Base-by-base conservation (phyloP, 495 filamentous ascomycete genomes). In the Penicillium mononematosum region DNA sequence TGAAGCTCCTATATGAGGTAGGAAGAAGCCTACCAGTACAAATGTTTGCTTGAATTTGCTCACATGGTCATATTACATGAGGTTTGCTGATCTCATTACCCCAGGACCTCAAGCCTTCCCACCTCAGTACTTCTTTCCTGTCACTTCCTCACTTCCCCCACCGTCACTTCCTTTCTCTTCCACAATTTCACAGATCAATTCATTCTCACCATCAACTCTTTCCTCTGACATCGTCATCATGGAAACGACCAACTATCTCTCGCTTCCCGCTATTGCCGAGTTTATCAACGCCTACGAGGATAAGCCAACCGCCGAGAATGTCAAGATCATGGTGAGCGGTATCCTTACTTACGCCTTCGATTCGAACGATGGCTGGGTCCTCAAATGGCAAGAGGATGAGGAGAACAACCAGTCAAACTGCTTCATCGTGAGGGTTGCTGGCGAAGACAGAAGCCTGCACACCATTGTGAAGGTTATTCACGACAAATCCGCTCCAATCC, bases 321-420 rank as follows among this genome's bases (percentile, higher is more conserved):
- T 36, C 12, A 20, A 36, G 19, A 25, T 16, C 12, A 34, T 54
- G 42, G 29, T 45, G 1, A 2, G 29, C 6, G 6, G n/a, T 17
- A 7, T 54, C 25, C 29, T 54, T 1, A 19, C 14, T 16, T 54
- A 22, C 17, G 52, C 42, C 14, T 54, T 54, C 16, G 29, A 45
- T 17, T 14, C 42, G 2, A 16, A 54, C 1, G 19, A 36, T 3
- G 20, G n/a, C 12, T 54, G 52, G 52, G 12, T 6, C 7, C 22
- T 45, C 25, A 54, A 54, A 3, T 25, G 12, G 41, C 14, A 38
- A 12, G 10, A 34, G 2, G 52, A 45, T 20, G 1, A 22, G 12
- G 22, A 36, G 4, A 34, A 24, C 0, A 10, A 31, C 43, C 31
- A 46, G 1, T 25, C 22, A 0, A 46, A 55, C 53, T 47, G 16